Base-by-base conservation (phyloP, 2,329 filamentous ascomycete species). In the Ustulina deusta region DNA sequence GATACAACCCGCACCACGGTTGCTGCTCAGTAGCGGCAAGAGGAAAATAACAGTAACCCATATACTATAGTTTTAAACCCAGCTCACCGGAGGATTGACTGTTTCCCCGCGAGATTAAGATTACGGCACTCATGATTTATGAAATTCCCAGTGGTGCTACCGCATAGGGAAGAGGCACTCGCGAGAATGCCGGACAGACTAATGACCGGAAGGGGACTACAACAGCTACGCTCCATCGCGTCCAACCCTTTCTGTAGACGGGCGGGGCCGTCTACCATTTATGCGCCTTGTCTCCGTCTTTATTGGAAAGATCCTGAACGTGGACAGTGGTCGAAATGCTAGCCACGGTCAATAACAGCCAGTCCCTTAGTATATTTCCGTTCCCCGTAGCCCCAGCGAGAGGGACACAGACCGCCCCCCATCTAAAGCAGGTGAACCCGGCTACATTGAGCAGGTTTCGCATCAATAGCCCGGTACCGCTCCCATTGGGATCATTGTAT, bases 401-500 rank as follows among this genome's bases (percentile, higher is more conserved):
- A 1, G 76, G 63, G 0, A 73, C 68, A 11, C 60, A 61, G 2
- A 75, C 51, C 5, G 75, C 71, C 1, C 76, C 76, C 64, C 75
- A 75, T 57, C 74, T 72, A 65, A 77, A 78, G 52, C 74, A 74
- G 64, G 74, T 71, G 6, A 77, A 65, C 0, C 74, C 76, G 5
- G 61, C 73, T 3, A 73, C 76, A 58, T 77, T 78, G 40, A 78
- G 68, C 3, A 62, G 52, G 54, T 77, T 78, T 2, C 77, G 73
- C 54, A 74, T 67, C 22, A 68, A 63, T 6, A 66, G 69, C 44
- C 73, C 63, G 0, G 63, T 58, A 27, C 54, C 70, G 36, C 71
- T 71, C 25, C 74, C 76, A 20, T 75, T 73, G 1, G 78, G 71
- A 32, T 78, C 75, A 55, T 78, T 78, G 64, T 78, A 78, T 67